Percentiles rank a stretch among this genome's conserved stretches.
Conservation (phyloP, 2,329 filamentous ascomycete genomes). For the Epichloe brachyelytri region DNA sequence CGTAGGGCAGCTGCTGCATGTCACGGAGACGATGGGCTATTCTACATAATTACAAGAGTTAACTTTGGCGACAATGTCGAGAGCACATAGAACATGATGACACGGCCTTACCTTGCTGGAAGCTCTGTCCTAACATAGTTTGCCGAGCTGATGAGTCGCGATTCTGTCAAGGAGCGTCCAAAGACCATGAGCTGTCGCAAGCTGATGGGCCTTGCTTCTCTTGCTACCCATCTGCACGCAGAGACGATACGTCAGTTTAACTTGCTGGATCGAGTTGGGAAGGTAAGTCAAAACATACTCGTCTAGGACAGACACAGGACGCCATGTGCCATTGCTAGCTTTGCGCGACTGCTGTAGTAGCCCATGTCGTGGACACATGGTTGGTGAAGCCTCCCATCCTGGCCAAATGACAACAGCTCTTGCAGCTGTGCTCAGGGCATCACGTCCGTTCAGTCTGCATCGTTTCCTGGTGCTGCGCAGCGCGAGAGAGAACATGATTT, state of each 20-base stretch:
- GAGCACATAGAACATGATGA: background rate
- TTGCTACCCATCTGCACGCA: conserved; percentile 68
- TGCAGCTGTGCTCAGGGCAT: conserved; percentile 8
- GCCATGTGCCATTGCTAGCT: conserved; percentile 35
- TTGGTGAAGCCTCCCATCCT: background rate
- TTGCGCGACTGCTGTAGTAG: conserved; percentile 8
- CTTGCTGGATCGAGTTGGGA: background rate
- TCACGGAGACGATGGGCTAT: conserved; percentile 90
- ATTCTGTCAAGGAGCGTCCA: conserved; percentile 82
- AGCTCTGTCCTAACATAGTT: conserved; percentile 97
- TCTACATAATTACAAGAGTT: conserved; percentile 28
- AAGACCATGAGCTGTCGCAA: conserved; percentile 95
- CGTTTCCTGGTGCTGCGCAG: conserved; percentile 32
- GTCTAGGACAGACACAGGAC: conserved; percentile 50
- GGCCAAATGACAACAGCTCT: background rate
- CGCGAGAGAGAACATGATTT: conserved; percentile 32
- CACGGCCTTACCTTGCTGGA: conserved; percentile 13
- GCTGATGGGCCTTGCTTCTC: conserved; percentile 88
- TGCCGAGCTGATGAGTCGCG: conserved; percentile 79
- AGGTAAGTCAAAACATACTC: conserved; percentile 33
- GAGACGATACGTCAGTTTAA: conserved; percentile 4
- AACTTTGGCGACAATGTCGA: background rate
- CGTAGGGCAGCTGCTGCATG: conserved; percentile 92
- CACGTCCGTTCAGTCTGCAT: conserved; percentile 20
- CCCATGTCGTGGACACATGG: background rate